Evolutionary conservation across 768 basidiomycete genomes (phyloP), one percentile per base, ranked within the genome.

Genomic region (Galerina sulciceps): DNA sequence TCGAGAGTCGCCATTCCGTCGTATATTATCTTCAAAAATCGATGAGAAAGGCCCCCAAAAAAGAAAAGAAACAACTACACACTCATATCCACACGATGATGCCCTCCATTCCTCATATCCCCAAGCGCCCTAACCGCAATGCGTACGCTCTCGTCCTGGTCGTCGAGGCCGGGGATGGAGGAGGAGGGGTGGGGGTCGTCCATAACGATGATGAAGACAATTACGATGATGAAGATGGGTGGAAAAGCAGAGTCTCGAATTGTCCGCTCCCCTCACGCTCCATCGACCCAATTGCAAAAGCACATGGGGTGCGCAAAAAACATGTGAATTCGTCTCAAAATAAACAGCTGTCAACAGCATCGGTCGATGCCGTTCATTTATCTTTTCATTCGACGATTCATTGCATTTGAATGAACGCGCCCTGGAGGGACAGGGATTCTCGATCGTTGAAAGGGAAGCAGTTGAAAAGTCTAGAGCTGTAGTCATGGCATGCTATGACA

Each of bases 81-180:
- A 37, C 26, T 14, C 20, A 51, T 51, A n/a, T n/a, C 31, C 31
- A 11, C 54, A 57, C 35, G 51, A 34, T 31, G 26, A 52, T 58
- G 18, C 46, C 62, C 57, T 57, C 81, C 77, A 52, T 81, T 87
- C 54, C 88, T 80, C 92, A 93, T 93, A 66, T 90, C 88, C 23
- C 82, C 91, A 14, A 94, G 79, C 0, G 91, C 92, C 37, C 81
- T 75, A 11, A 91, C 86, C 18, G 92, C 93, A 68, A 93, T 93
- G 51, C 86, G 82, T 0, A 92, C 90, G 65, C 84, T 87, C 72
- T 91, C 91, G 62, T 91, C 90, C 56, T 89, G 82, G 66, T 78
- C 77, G 47, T 79, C 76, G 53, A 76, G 69, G 42, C 35, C 48
- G 23, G 23, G 51, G 38, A 42, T 54, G 26, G 43, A n/a, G 15